A percentile compares a stretch with the other conserved stretches of the same genome.
phyloP scores from a whole-genome alignment of 441 rosid genomes.

The Macaranga tanarius region DNA sequence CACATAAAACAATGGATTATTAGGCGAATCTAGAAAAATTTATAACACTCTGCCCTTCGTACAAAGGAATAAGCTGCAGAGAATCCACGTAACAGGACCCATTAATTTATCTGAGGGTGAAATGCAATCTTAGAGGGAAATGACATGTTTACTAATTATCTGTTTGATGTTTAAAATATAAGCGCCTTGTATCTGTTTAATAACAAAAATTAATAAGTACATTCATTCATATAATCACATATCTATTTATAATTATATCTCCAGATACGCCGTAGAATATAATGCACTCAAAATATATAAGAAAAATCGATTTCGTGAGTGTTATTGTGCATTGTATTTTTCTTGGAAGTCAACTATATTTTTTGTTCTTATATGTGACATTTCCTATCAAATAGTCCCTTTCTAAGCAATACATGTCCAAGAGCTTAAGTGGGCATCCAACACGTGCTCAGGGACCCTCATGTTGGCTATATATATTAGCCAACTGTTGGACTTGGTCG shows the following conservation, averaged over 20 bases:
- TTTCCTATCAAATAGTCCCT: not conserved
- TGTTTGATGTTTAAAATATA: too few relatives aligned
- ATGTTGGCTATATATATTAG: conserved; percentile 5
- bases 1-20: not conserved
- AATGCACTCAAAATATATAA: too few relatives aligned
- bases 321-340: not conserved
- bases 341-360: not conserved
- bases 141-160: too few relatives aligned
- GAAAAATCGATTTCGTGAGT: too few relatives aligned
- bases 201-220: too few relatives aligned
- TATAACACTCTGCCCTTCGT: not conserved
- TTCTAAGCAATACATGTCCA: not conserved
- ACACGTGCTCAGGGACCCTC: conserved; percentile 4
- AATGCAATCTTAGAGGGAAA: too few relatives aligned
- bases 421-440: not conserved
- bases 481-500: not conserved
- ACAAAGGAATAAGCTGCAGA: not conserved
- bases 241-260: too few relatives aligned
- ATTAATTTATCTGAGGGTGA: too few relatives aligned
- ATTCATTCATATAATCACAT: too few relatives aligned
- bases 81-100: not conserved
- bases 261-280: too few relatives aligned
- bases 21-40: not conserved
- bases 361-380: not conserved
- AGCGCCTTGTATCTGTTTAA: too few relatives aligned